Percentiles rank a stretch among this genome's conserved stretches.
Conservation (phyloP, 805 yeast genomes). For the Candida succiphila region DNA sequence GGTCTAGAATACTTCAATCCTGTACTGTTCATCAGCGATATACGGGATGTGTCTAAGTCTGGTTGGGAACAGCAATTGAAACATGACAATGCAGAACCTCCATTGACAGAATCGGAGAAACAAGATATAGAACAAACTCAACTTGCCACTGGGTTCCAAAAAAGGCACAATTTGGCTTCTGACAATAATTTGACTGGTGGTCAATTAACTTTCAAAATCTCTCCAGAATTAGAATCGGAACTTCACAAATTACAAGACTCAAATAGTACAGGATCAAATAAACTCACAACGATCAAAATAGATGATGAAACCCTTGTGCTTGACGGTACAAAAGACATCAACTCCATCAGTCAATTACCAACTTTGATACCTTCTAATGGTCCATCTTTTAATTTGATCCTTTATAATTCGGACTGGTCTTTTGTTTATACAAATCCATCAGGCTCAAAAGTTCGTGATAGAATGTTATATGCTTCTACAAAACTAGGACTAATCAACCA, state of each 20-base stretch:
- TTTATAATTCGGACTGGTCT: conserved; percentile 27
- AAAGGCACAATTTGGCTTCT: conserved; percentile 12
- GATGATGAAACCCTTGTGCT: conserved; percentile 7
- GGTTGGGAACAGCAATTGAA: conserved; percentile 34
- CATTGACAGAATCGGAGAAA: conserved; percentile 52
- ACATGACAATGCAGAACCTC: conserved; percentile 29
- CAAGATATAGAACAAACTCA: conserved; percentile 30
- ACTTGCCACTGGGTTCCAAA: conserved; percentile 19
- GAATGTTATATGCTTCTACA: conserved; percentile 89
- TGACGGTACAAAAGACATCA: conserved; percentile 12
- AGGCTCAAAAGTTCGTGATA: conserved; percentile 77
- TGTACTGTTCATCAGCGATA: conserved; percentile 44
- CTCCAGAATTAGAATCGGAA: conserved; percentile 1
- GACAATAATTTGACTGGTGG: conserved; percentile 6
- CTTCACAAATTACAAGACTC: too few species aligned
- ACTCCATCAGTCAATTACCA: conserved; percentile 20
- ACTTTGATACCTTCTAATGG: conserved; percentile 24
- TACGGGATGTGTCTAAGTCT: conserved; percentile 39
- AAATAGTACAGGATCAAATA: not conserved
- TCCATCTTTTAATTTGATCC: conserved; percentile 55
- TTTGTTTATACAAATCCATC: conserved; percentile 88
- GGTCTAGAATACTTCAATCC: conserved; percentile 48
- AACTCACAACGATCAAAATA: conserved; percentile 7
- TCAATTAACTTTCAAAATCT: conserved; percentile 6
- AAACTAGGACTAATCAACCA: conserved; percentile 49